Evolutionary conservation across 768 basidiomycete genomes (phyloP).

Genomic region (Fomitopsis serialis): DNA sequence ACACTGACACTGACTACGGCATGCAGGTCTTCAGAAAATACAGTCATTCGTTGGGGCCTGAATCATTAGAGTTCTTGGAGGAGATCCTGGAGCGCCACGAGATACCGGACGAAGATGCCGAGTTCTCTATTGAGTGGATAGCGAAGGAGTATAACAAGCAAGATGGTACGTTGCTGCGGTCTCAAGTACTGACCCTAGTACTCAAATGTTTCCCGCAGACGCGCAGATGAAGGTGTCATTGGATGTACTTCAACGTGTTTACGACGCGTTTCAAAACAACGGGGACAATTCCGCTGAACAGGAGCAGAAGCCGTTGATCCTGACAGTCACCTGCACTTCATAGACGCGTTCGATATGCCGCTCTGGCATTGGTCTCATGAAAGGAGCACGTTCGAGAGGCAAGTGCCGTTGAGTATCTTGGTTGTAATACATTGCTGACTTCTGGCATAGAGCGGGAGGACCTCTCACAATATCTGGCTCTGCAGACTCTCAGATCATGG

Average conservation of each 20-base stretch:
- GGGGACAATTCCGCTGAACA: slow-evolving; percentile 39
- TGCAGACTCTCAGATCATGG: slow-evolving; percentile 73
- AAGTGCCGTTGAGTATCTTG: slow-evolving; percentile 13
- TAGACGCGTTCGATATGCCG: slow-evolving; percentile 96
- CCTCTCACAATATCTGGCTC: slow-evolving; percentile 74
- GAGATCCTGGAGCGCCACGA: slow-evolving; percentile 66
- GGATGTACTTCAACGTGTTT: slow-evolving; percentile 62
- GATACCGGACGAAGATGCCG: slow-evolving; percentile 63
- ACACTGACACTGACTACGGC: not conserved
- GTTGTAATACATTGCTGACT: slow-evolving; percentile 7
- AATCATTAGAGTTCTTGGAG: slow-evolving; percentile 67
- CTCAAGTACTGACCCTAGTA: not conserved
- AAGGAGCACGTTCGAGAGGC: slow-evolving; percentile 87
- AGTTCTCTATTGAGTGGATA: slow-evolving; percentile 71
- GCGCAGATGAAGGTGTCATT: slow-evolving; percentile 80
- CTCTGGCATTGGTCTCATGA: slow-evolving; percentile 87
- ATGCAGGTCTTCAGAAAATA: slow-evolving; percentile 80
- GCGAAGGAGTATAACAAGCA: slow-evolving; percentile 88
- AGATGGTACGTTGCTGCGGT: slow-evolving; percentile 49
- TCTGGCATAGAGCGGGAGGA: slow-evolving; percentile 37
- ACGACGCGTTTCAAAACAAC: slow-evolving; percentile 67
- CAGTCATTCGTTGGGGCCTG: slow-evolving; percentile 81
- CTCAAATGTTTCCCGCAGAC: slow-evolving; percentile 38
- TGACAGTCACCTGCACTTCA: slow-evolving; percentile 73
- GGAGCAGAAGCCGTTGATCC: slow-evolving; percentile 66